Percentiles rank a stretch among this genome's conserved stretches.
Conservation (phyloP, 352 stramenopile species). For the Pseudoperonospora humuli region DNA sequence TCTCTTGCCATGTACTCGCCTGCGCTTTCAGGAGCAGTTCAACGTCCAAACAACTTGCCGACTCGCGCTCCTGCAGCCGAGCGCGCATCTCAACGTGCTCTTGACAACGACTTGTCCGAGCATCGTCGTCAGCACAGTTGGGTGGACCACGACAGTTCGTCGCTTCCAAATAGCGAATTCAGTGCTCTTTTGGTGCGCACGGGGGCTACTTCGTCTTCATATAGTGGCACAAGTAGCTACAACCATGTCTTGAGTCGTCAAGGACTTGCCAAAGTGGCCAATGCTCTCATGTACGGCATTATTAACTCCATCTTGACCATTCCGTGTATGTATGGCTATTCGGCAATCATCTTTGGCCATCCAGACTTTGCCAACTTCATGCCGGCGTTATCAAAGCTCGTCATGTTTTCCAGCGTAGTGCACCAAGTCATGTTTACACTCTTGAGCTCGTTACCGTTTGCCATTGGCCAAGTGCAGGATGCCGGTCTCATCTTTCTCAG, state of each 20-base stretch:
- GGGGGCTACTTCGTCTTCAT: neutral
- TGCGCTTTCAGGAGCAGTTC: constrained; percentile 49
- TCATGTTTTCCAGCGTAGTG: constrained; percentile 92
- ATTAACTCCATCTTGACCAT: constrained; percentile 94
- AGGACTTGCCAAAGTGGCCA: constrained; percentile 37
- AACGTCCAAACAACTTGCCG: constrained; percentile 32
- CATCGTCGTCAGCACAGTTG: constrained; percentile 30
- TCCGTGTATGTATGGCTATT: constrained; percentile 92
- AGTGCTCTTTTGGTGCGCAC: constrained; percentile 26
- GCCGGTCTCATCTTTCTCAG: constrained; percentile 97
- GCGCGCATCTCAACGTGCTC: constrained; percentile 13
- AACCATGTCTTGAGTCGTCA: neutral
- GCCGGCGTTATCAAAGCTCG: constrained; percentile 92
- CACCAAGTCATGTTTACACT: constrained; percentile 89
- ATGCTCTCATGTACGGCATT: constrained; percentile 77
- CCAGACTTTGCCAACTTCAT: constrained; percentile 84
- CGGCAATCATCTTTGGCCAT: constrained; percentile 92
- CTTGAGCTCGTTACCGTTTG: constrained; percentile 92
- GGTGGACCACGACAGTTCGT: constrained; percentile 20
- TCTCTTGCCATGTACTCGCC: constrained; percentile 41
- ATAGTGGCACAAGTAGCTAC: neutral
- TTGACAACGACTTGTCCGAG: constrained; percentile 6
- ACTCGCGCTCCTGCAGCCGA: constrained; percentile 15
- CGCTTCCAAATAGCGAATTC: constrained; percentile 16
- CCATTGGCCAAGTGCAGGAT: constrained; percentile 97